Conservation (phyloP, 257 asterid genomes). For the Solanum pimpinellifolium region DNA sequence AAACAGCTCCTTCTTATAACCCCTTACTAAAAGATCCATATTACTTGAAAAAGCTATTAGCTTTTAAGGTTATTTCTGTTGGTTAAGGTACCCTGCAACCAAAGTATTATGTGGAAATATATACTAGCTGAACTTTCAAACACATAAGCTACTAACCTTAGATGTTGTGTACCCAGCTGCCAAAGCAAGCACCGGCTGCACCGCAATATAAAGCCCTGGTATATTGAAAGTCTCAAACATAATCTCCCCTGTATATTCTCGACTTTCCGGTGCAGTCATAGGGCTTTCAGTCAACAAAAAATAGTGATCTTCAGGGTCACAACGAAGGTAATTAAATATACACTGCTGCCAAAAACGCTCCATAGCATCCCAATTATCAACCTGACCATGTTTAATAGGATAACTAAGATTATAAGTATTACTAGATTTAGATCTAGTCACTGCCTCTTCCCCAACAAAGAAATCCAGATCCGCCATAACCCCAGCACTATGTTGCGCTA, state of each 20-base stretch:
- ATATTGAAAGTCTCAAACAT: slow-evolving; percentile 96
- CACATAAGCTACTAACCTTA: slow-evolving; percentile 45
- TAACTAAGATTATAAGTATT: slow-evolving; percentile 48
- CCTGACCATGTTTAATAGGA: slow-evolving; percentile 91
- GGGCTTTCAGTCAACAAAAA: slow-evolving; percentile 91
- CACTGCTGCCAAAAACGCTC: slow-evolving; percentile 99
- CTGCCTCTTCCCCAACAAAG: slow-evolving; percentile 78
- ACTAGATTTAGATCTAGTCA: slow-evolving; percentile 65
- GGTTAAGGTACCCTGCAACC: background rate
- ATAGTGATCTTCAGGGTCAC: slow-evolving; percentile 98
- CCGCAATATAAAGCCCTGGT: slow-evolving; percentile 87
- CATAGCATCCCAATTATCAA: slow-evolving; percentile 90
- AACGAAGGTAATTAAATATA: slow-evolving; percentile 69
- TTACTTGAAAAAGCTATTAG: background rate
- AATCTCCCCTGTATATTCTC: slow-evolving; percentile 91
- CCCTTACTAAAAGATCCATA: background rate
- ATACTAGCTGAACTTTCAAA: background rate
- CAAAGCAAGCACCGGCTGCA: slow-evolving; percentile 97
- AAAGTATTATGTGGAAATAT: background rate
- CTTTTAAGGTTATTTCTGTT: background rate
- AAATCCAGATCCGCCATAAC: slow-evolving; percentile 97
- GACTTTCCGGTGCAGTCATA: slow-evolving; percentile 86
- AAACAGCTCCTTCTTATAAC: background rate
- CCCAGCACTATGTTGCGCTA: slow-evolving; percentile 83
- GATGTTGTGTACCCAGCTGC: slow-evolving; percentile 97